Evolutionary conservation across 305 asterid species (phyloP), one percentile per base, ranked within the genome.

Genomic region (Solanum hybrid): DNA sequence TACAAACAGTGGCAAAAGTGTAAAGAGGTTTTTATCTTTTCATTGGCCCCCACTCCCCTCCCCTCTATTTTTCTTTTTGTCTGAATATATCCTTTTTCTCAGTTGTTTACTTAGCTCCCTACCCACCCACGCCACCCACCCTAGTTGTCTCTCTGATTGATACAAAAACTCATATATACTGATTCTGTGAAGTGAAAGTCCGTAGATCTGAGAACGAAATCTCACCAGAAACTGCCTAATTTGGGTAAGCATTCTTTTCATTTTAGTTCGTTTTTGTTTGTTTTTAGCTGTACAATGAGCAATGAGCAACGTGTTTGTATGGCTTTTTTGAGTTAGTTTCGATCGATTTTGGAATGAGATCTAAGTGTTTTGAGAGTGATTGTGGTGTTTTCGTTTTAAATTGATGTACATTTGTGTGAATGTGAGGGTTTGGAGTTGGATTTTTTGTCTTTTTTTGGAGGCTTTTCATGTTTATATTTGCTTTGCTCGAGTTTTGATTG

Each of bases 321-420:
- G 20, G 16, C 16, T 64, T 64, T 85, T 60, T 78, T 66, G 14
- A 85, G 31, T 76, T 12, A 3, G 69, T 11, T 80, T 73, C 16
- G 73, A 79, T 79, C 86, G 80, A 87, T 51, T 87, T 86, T 31
- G 26, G 35, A 4, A 60, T 79, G 91, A 91, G 93, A 91, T 93
- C 91, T 46, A 76, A 72, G 89, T 37, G 82, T 79, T 38, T 71
- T 69, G 42, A 34, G 24, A 77, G 32, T 82, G 11, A 17, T 36
- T 82, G 9, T 42, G 38, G 38, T 6, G 38, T 38, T 79, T 80
- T 38, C 16, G 16, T 3, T 9, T 77, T 77, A 5, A 34, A 35
- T 78, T 78, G 56, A 78, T 35, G 81, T 76, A 5, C 40, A 35
- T 78, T 78, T 78, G 31, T 78, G 56, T 35, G 31, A 22, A 78